Percentiles rank a stretch among this genome's conserved stretches.
These are phyloP conservation scores for Neodidymelliopsis sp. DNA, from an alignment of 2,329 filamentous ascomycete species.

Conservation along the genomic window DNA sequence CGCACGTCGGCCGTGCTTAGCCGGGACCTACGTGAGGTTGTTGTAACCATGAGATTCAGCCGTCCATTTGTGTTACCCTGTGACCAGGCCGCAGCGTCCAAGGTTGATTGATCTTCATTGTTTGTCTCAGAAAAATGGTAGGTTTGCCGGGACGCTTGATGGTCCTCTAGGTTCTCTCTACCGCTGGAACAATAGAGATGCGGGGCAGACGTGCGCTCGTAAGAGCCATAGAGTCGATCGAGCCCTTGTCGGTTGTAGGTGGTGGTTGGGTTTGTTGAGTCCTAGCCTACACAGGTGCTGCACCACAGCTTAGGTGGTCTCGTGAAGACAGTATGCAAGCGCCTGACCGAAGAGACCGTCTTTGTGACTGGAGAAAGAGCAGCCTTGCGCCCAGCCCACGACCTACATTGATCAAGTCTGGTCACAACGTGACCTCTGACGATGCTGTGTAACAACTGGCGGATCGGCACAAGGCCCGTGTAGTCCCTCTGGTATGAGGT, in stretches of 20 bases:
- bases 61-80: slow-evolving; percentile 34
- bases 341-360: not conserved
- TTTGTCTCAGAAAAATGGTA: slow-evolving; percentile 24
- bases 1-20: slow-evolving; percentile 7
- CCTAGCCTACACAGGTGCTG: not conserved
- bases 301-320: not conserved
- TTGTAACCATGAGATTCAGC: slow-evolving; percentile 19
- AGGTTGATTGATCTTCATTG: slow-evolving; percentile 17
- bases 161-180: not conserved
- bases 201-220: not conserved
- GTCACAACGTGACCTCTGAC: slow-evolving; percentile 17
- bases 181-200: not conserved
- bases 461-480: slow-evolving; percentile 12
- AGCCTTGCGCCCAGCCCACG: slow-evolving; percentile 8
- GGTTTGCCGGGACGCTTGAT: slow-evolving; percentile 6
- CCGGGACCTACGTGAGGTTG: slow-evolving; percentile 12
- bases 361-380: not conserved
- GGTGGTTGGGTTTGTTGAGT: not conserved
- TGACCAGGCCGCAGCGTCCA: slow-evolving; percentile 26
- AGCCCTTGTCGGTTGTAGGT: not conserved
- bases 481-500: slow-evolving; percentile 2
- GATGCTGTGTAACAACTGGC: slow-evolving; percentile 16
- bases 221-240: not conserved
- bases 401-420: slow-evolving; percentile 4
- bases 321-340: not conserved